Evolutionary conservation across 2,329 filamentous ascomycete genomes (phyloP).

Genomic region (Trichoderma atrobrunneum): DNA sequence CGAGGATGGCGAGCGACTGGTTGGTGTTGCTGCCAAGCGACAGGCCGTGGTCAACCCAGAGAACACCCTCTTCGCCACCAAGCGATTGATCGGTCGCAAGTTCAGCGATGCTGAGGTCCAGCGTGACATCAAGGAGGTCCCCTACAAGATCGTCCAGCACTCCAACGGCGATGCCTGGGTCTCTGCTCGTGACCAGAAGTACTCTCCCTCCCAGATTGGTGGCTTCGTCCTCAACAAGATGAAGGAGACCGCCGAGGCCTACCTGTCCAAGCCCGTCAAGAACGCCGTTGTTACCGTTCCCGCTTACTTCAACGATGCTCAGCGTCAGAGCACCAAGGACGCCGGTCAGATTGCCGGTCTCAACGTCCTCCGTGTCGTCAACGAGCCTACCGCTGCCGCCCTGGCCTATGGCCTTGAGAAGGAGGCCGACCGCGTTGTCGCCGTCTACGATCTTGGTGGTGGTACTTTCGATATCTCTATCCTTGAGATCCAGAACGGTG

Average conservation of each 20-base stretch:
- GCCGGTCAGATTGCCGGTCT: constrained; percentile 94
- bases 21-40: constrained; percentile 96
- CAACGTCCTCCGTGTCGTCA: constrained; percentile 95
- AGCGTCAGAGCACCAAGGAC: constrained; percentile 97
- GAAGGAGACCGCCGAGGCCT: constrained; percentile 97
- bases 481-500: constrained; percentile 94
- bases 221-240: constrained; percentile 97
- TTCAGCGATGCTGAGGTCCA: constrained; percentile 92
- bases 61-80: constrained; percentile 97
- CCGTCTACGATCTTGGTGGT: constrained; percentile 97
- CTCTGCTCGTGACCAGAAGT: constrained; percentile 87
- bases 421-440: constrained; percentile 83
- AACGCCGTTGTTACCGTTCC: constrained; percentile 97
- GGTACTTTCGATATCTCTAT: constrained; percentile 99
- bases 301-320: constrained; percentile 98
- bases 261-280: constrained; percentile 85
- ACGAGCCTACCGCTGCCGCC: constrained; percentile 94
- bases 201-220: constrained; percentile 97
- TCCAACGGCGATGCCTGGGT: constrained; percentile 96
- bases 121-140: constrained; percentile 94
- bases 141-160: constrained; percentile 98
- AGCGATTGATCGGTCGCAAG: constrained; percentile 97
- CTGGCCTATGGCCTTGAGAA: constrained; percentile 96
- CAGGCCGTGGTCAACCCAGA: constrained; percentile 98
- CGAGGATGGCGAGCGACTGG: constrained; percentile 90